A percentile compares a stretch with the other conserved stretches of the same genome.
Conservation (phyloP, 139 green algal species). For the Volvox africanus region DNA sequence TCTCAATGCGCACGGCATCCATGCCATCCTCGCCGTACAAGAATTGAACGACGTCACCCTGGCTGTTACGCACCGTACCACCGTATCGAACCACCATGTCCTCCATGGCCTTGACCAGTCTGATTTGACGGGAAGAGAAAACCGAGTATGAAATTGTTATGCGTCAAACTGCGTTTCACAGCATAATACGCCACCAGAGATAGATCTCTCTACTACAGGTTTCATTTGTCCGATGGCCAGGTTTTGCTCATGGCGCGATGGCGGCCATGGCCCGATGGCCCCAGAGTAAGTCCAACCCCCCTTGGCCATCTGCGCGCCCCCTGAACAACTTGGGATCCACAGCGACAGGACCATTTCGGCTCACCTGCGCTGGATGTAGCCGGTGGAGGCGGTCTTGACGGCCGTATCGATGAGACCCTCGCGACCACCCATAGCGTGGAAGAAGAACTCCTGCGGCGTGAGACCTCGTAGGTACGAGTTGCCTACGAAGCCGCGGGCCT, state of each 20-base stretch:
- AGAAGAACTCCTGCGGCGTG: constrained; percentile 99
- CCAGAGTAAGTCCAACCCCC: too few species aligned
- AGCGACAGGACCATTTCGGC: neutral
- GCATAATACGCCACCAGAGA: too few species aligned
- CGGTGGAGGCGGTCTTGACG: constrained; percentile 97
- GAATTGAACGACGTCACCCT: constrained; percentile 96
- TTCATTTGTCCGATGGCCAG: too few species aligned
- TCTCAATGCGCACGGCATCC: constrained; percentile 94
- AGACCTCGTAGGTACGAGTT: constrained; percentile 98
- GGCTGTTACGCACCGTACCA: constrained; percentile 93
- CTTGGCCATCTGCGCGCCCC: too few species aligned
- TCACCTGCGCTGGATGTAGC: constrained; percentile 77
- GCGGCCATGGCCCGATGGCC: too few species aligned
- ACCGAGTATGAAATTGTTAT: neutral
- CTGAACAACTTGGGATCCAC: too few species aligned
- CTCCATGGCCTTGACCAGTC: constrained; percentile 90
- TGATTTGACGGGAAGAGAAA: neutral
- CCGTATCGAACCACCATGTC: constrained; percentile 95
- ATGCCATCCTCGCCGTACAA: constrained; percentile 99
- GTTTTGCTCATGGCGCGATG: too few species aligned
- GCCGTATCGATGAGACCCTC: constrained; percentile 99
- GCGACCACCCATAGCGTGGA: constrained; percentile 99
- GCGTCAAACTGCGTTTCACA: too few species aligned
- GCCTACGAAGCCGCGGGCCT: constrained; percentile 97
- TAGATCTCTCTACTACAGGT: too few species aligned